Evolutionary conservation across 1,284 basidiomycete genomes (phyloP).

Genomic region (Puccinia coronata): DNA sequence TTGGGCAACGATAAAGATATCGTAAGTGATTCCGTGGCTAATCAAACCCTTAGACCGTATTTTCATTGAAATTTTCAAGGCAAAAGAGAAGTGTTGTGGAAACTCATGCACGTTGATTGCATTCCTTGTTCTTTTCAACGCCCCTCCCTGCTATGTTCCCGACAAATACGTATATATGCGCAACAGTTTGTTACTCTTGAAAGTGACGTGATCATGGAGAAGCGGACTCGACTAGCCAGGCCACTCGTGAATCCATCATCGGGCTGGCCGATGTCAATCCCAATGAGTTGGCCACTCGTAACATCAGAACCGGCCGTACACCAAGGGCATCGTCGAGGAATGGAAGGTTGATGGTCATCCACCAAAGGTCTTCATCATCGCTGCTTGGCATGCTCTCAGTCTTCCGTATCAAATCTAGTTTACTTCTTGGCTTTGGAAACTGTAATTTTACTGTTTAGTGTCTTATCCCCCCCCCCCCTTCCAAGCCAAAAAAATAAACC

Average conservation of each 20-base stretch:
- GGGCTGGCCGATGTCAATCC: neutral
- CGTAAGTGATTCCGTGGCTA: slow-evolving; percentile 62
- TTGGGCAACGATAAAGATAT: slow-evolving; percentile 92
- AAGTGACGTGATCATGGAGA: slow-evolving; percentile 29
- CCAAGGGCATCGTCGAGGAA: neutral
- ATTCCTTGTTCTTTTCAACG: too few relatives aligned
- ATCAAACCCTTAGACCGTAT: neutral
- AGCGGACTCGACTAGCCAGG: neutral
- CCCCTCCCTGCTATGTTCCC: neutral
- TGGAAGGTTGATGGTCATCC: neutral
- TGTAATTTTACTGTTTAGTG: neutral
- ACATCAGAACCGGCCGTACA: slow-evolving; percentile 2
- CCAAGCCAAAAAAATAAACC: too few relatives aligned
- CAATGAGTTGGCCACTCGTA: neutral
- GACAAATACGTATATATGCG: too few relatives aligned
- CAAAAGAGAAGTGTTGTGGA: too few relatives aligned
- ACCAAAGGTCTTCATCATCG: neutral
- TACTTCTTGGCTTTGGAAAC: neutral
- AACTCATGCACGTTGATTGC: too few relatives aligned
- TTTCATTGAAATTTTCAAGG: too few relatives aligned
- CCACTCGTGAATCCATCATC: slow-evolving; percentile 15
- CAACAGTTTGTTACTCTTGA: neutral
- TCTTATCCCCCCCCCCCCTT: neutral
- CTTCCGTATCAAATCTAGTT: neutral
- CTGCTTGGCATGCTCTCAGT: neutral